Base-by-base conservation (phyloP, 2,329 filamentous ascomycete genomes). In the Fusarium annulatum region DNA sequence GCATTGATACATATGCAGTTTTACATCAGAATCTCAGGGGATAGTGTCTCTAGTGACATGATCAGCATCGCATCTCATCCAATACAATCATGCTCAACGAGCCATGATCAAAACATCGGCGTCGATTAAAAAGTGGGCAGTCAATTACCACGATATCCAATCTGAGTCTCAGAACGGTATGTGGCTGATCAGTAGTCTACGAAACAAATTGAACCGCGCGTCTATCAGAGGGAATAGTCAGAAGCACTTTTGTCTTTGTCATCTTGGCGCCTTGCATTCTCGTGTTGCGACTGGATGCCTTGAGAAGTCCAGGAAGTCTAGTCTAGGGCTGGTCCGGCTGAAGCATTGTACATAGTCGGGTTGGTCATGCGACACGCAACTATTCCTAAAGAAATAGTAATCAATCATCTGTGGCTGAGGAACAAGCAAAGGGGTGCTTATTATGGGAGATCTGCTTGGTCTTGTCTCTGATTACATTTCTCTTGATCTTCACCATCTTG, bases 1-100 rank as follows among this genome's bases (percentile, higher is more conserved):
- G 41, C 66, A 64, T 73, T 52, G 52, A 61, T 74, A 66, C 66
- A 64, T 74, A 63, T 60, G 58, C 71, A 71, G 60, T 73, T 72
- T 67, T 65, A 59, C 65, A 52, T 75, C 71, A 64, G 61, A 51
- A 43, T 56, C 28, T 67, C 59, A 75, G 66, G 66, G 65, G 59
- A 58, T 66, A 55, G 42, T 38, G 51, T 61, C 55, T 48, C 26
- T 68, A 62, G 64, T 68, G 38, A 21, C 41, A 45, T 41, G 56
- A 68, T 68, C 64, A 28, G 19, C 49, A 34, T 38, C 10, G 28
- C 39, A 19, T 55, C 39, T 45, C 48, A 26, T 39, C 69, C 60
- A 67, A 61, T 59, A 42, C 45, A 60, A 28, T 23, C 45, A 28
- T 42, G 30, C 53, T 30, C 28, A n/a, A 10, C 33, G 12, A 66